Percentiles rank a stretch among this genome's conserved stretches.
These are phyloP conservation scores for Closterium sp. DNA, from an alignment of 139 green algal species.

Conservation along the genomic window DNA sequence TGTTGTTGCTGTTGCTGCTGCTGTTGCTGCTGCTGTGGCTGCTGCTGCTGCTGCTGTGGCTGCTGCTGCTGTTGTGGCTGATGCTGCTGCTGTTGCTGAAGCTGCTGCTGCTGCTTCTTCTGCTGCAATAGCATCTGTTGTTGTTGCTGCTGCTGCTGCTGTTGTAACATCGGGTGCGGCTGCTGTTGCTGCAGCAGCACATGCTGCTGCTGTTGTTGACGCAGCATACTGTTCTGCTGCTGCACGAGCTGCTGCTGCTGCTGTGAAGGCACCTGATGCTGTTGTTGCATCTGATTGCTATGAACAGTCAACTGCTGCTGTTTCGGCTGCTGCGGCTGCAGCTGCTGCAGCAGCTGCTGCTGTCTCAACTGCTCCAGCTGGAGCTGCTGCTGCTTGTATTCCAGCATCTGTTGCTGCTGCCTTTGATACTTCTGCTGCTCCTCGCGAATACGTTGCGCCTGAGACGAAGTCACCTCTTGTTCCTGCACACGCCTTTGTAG, in stretches of 20 bases:
- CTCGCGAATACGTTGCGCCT: neutral
- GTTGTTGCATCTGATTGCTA: neutral
- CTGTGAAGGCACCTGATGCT: neutral
- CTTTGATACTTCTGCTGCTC: neutral
- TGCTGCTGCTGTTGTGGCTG: neutral
- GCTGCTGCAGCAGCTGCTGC: neutral
- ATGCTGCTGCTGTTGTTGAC: neutral
- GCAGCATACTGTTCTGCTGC: neutral
- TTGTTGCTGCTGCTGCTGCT: conserved; percentile 4
- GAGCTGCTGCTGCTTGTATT: neutral
- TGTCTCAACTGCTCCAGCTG: neutral
- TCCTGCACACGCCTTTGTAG: neutral
- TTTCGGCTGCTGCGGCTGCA: neutral
- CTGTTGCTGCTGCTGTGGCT: neutral
- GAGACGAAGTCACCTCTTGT: neutral
- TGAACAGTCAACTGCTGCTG: neutral
- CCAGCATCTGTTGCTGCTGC: neutral
- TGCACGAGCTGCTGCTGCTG: neutral
- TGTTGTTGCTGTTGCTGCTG: neutral
- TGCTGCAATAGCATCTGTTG: neutral
- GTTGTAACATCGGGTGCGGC: neutral
- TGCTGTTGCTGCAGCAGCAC: neutral
- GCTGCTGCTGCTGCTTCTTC: neutral
- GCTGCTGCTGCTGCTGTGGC: neutral
- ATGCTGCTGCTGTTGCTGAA: neutral